Base-by-base conservation (phyloP, 2,329 filamentous ascomycete species). In the Phoma herbarum region DNA sequence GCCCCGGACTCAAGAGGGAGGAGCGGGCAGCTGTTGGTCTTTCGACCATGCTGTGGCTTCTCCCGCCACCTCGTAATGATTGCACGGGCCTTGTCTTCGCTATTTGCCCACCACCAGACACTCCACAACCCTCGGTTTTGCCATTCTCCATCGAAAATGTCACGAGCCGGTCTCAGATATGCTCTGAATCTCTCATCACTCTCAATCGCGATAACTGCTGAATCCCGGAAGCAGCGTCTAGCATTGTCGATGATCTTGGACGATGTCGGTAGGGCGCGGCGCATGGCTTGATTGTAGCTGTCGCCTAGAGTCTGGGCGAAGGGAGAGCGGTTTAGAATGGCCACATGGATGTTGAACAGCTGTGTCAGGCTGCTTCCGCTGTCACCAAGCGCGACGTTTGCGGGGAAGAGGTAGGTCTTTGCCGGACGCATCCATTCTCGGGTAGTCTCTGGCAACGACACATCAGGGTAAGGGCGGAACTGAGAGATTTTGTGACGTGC, bases 61-160 rank as follows among this genome's bases (percentile, higher is more conserved):
- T 31, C 23, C 42, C 59, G 64, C 67, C 67, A 67, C 45, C 68
- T 66, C 50, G 66, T 59, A 54, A 71, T 63, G 52, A 65, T 67
- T 20, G 57, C 59, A 23, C 60, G 62, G 16, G 65, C 68, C 47
- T 71, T 69, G 7, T 68, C 67, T 26, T 68, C 67, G 28, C 64
- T 62, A 8, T 62, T 62, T 10, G 67, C 68, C 69, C 68, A 73
- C 68, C 67, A 71, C 69, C 63, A 72, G 12, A 71, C 50, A 42
- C 29, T 52, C 69, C 67, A 70, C 55, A 62, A 47, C 0, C 35
- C 49, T 10, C 49, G 45, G 16, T 47, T 48, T 11, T 42, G 43
- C 67, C 66, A 73, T 11, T 54, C 12, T 29, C 47, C 52, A 5
- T 39, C 20, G 33, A 67, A 67, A 2, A 60, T 35, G 3, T 44